Evolutionary conservation across 177 flowering plant species (phyloP).

Genomic region (Tripterygium wilfordii): DNA sequence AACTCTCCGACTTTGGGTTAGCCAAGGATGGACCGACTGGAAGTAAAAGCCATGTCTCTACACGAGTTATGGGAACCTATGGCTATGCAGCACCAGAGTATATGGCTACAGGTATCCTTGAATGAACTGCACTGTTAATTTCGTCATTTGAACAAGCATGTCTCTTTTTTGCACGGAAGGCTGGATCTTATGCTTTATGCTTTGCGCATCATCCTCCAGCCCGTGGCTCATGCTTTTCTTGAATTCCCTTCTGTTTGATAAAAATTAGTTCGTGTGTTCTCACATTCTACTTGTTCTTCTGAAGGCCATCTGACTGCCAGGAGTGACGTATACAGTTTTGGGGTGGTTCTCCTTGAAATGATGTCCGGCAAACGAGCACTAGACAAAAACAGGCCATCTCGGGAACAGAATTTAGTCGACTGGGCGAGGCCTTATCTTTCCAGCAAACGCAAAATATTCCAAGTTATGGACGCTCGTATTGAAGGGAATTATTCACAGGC

Average conservation of each 20-base stretch:
- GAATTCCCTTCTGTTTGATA: neutral
- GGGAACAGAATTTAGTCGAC: slow-evolving; percentile 43
- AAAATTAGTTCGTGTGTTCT: neutral
- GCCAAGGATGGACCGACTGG: slow-evolving; percentile 67
- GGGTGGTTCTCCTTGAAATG: slow-evolving; percentile 63
- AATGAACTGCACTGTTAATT: no score
- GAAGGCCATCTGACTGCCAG: slow-evolving; percentile 49
- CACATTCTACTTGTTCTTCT: slow-evolving; percentile 1
- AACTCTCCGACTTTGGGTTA: slow-evolving; percentile 71
- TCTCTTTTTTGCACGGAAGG: no score
- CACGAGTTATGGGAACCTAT: slow-evolving; percentile 59
- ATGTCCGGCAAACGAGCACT: slow-evolving; percentile 40
- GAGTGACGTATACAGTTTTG: slow-evolving; percentile 63
- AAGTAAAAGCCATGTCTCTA: slow-evolving; percentile 55
- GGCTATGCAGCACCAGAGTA: slow-evolving; percentile 81
- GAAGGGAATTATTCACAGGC: slow-evolving; percentile 31
- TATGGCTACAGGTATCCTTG: slow-evolving; percentile 44
- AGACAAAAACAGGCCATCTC: slow-evolving; percentile 48
- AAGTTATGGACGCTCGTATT: slow-evolving; percentile 36
- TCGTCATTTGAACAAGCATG: no score
- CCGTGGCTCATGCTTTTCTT: neutral
- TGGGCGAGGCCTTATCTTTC: slow-evolving; percentile 48
- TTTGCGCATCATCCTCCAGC: neutral
- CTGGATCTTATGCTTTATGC: no score
- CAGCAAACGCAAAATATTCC: slow-evolving; percentile 35